Percentiles rank a stretch among this genome's conserved stretches.
phyloP scores from a whole-genome alignment of 2,329 filamentous ascomycete species.

The Epichloe sp. region DNA sequence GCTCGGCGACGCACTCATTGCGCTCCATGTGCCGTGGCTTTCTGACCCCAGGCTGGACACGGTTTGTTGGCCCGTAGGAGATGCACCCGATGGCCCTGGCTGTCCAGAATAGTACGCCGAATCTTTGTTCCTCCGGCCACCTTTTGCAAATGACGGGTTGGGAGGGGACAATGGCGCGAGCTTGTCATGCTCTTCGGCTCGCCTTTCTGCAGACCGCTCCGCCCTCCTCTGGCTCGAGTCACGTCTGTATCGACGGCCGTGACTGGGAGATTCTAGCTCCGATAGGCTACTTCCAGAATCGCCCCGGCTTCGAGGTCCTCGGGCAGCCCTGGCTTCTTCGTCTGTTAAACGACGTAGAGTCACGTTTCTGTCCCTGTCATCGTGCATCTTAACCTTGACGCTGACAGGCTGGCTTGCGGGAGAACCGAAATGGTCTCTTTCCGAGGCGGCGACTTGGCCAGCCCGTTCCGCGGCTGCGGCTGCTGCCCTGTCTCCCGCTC shows the following conservation, averaged over 20 bases:
- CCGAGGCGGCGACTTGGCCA: conserved; percentile 29
- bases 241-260: conserved; percentile 37
- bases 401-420: conserved; percentile 36
- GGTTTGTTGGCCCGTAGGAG: conserved; percentile 25
- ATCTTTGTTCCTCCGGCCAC: conserved; percentile 38
- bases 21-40: conserved; percentile 42
- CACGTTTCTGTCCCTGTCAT: conserved; percentile 46
- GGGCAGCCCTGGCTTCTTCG: conserved; percentile 37
- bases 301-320: conserved; percentile 27
- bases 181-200: conserved; percentile 24
- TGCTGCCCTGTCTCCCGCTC: conserved; percentile 31
- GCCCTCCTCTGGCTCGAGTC: conserved; percentile 34
- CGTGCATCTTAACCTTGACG: conserved; percentile 47
- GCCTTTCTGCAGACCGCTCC: conserved; percentile 33
- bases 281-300: conserved; percentile 45
- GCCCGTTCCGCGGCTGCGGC: conserved; percentile 35
- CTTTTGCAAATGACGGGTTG: conserved; percentile 41
- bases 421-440: conserved; percentile 26
- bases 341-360: conserved; percentile 49
- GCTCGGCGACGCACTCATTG: conserved; percentile 33
- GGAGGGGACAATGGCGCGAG: conserved; percentile 39
- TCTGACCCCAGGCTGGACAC: conserved; percentile 36
- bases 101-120: conserved; percentile 49
- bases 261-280: conserved; percentile 37
- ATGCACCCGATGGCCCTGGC: conserved; percentile 29